A percentile compares a stretch with the other conserved stretches of the same genome.
phyloP scores from a whole-genome alignment of 2,329 filamentous ascomycete species.

The Pseudofabraea citricarpa region DNA sequence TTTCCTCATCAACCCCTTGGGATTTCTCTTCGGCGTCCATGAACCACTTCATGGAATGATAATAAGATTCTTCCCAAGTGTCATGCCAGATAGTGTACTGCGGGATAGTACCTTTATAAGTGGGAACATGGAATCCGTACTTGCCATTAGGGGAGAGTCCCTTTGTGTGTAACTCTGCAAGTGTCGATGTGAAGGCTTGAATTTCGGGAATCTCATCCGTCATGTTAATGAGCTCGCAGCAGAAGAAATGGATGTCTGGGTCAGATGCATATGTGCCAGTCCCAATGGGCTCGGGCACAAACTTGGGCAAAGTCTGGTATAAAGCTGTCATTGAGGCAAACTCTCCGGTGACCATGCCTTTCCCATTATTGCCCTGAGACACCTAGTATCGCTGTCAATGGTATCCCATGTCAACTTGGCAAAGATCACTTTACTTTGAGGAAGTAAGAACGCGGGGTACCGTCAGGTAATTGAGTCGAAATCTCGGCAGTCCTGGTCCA shows the following conservation, averaged over 20 bases:
- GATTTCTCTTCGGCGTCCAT: constrained; percentile 18
- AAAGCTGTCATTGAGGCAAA: constrained; percentile 32
- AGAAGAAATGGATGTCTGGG: constrained; percentile 18
- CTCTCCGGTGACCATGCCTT: no score
- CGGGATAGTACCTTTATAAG: constrained; percentile 32
- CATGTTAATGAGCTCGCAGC: constrained; percentile 21
- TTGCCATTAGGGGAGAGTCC: constrained; percentile 20
- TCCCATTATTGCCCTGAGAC: no score
- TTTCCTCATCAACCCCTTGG: constrained; percentile 19
- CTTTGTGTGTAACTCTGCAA: constrained; percentile 21
- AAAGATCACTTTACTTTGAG: constrained; percentile 23
- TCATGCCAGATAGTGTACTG: constrained; percentile 31
- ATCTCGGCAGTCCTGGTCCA: constrained; percentile 31
- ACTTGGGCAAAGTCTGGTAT: constrained; percentile 1
- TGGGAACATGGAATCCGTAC: constrained; percentile 31
- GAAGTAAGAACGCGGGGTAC: constrained; percentile 25
- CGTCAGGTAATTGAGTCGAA: constrained; percentile 20
- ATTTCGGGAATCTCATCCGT: constrained; percentile 17
- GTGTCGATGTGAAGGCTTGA: constrained; percentile 9
- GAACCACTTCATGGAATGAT: constrained; percentile 21
- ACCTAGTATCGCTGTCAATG: no score
- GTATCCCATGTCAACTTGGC: no score
- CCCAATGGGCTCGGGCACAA: constrained; percentile 7
- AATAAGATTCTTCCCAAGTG: constrained; percentile 33
- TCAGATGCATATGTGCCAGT: constrained; percentile 18